phyloP scores from a whole-genome alignment of 2,329 filamentous ascomycete species.

The Mollisia scopiformis region DNA sequence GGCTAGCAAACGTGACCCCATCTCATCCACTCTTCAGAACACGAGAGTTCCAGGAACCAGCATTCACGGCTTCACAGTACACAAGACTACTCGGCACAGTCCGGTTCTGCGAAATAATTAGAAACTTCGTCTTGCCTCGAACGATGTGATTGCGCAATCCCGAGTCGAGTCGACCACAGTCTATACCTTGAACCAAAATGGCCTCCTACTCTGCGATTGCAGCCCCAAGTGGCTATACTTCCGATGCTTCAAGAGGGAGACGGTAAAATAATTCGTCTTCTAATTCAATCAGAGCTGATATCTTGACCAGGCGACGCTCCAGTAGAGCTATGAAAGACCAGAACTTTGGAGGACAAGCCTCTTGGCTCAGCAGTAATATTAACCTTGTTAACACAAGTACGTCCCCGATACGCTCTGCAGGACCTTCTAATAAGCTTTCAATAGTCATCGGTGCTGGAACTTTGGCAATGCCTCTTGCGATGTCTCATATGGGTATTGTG shows the following conservation, averaged over 20 bases:
- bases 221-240: slow-evolving; percentile 24
- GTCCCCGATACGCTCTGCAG: slow-evolving; percentile 28
- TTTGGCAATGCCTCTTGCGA: slow-evolving; percentile 87
- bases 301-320: slow-evolving; percentile 26
- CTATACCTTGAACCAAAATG: slow-evolving; percentile 20
- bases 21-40: neutral
- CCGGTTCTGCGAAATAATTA: neutral
- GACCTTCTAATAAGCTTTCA: slow-evolving; percentile 17
- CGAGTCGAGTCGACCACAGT: neutral
- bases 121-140: neutral
- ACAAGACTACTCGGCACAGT: neutral
- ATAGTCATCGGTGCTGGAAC: slow-evolving; percentile 91
- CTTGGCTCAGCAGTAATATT: slow-evolving; percentile 88
- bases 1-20: neutral
- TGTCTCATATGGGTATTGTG: slow-evolving; percentile 93
- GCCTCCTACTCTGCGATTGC: slow-evolving; percentile 33
- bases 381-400: slow-evolving; percentile 96
- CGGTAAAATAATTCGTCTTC: slow-evolving; percentile 20
- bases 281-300: neutral
- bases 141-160: neutral
- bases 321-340: slow-evolving; percentile 65
- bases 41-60: neutral
- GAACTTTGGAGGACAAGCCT: slow-evolving; percentile 73
- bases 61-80: neutral
- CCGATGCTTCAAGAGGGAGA: slow-evolving; percentile 31